Evolutionary conservation across 441 rosid genomes (phyloP), one percentile per base, ranked within the genome.

Genomic region (Kokia cookei): DNA sequence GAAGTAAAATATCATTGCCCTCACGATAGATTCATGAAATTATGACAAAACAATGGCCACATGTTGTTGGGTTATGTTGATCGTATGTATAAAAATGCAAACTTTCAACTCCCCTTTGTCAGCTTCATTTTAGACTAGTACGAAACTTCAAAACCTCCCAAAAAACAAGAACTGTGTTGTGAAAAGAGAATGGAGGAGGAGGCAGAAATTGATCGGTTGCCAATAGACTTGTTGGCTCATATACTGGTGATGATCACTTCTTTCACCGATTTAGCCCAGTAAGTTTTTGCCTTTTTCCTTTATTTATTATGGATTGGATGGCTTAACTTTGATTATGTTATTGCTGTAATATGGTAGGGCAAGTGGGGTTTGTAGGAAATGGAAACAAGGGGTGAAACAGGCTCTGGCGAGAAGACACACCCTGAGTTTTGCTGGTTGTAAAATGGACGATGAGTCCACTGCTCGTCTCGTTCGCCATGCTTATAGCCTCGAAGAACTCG

Each of bases 201-300:
- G 75, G 83, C 86, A 22, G 89, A 82, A 75, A 93, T 94, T 64
- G 97, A 94, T 81, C 84, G 88, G 24, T 81, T 94, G 71, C 99
- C 96, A 0, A 81, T 81, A 40, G 93, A 94, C 81, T 77, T 94
- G 24, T 73, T 94, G 72, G 93, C 97, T 75, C 83, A 90, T 65
- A 89, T 93, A 29, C 88, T 94, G 60, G 74, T 81, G 15, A 48
- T 87, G 58, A 82, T 87, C 35, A 77, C 83, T 76, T 93, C 97
- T 73, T 91, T 94, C 90, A 80, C 97, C 69, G 94, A 89, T 82
- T 89, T 93, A 80, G 97, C 94, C 1, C 92, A 83, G 97, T 94
- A 80, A 78, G 88, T 62, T 35, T 72, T 42, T 62, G 37, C 7
- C 37, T 35, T 8, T 26, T 37, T 12, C 42, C 50, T 65, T 7